Conservation (phyloP, 352 stramenopile species). For the Chrysophaeum taylorii region DNA sequence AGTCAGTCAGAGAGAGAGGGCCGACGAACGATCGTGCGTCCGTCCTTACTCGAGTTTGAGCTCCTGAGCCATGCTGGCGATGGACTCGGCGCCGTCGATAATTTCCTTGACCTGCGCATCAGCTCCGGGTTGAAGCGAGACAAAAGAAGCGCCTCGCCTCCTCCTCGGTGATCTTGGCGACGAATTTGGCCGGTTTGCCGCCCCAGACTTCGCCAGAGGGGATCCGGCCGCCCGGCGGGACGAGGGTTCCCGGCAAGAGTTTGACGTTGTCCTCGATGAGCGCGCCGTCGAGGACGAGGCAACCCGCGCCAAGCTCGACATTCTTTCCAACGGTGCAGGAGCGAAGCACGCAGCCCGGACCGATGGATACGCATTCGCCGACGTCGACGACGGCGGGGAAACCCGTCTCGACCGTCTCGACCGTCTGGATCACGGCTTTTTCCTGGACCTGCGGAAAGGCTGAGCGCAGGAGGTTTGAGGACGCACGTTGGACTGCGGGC, state of each 20-base stretch:
- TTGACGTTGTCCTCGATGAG: constrained; percentile 35
- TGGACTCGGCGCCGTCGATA: too few relatives aligned
- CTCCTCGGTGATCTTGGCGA: constrained; percentile 77
- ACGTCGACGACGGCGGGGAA: constrained; percentile 46
- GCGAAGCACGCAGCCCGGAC: constrained; percentile 44
- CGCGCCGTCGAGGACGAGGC: constrained; percentile 46
- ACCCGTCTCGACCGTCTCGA: constrained; percentile 37
- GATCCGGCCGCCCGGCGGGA: constrained; percentile 80
- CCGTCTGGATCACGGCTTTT: constrained; percentile 44
- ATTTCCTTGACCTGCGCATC: too few relatives aligned
- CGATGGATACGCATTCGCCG: constrained; percentile 48
- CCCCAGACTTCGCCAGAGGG: constrained; percentile 81
- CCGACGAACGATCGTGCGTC: too few relatives aligned
- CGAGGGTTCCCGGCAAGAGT: constrained; percentile 62
- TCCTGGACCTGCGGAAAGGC: too few relatives aligned
- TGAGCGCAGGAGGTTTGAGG: too few relatives aligned
- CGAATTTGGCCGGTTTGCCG: constrained; percentile 87
- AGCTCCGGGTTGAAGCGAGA: too few relatives aligned
- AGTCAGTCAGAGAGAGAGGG: too few relatives aligned
- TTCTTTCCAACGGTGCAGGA: constrained; percentile 50
- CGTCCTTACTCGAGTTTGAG: too few relatives aligned
- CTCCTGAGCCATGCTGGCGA: too few relatives aligned
- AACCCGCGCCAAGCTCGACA: constrained; percentile 49
- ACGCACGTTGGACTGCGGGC: constrained; percentile 44
- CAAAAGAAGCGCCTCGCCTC: too few relatives aligned